Conservation (phyloP, 2,329 filamentous ascomycete species). For the Sphaerulina populicola region DNA sequence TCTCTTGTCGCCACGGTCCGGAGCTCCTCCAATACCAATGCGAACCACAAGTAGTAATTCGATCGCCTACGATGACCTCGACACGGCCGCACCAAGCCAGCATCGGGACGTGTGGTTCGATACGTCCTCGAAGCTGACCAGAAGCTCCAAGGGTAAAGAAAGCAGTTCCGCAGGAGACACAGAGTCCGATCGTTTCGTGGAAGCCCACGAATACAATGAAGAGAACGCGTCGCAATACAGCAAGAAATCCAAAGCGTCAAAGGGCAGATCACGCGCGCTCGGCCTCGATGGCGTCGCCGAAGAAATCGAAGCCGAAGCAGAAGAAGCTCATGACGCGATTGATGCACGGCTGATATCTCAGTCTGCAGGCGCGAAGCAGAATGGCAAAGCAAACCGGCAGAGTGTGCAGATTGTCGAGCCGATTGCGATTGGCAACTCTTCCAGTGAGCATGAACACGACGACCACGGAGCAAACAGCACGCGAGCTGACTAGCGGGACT, state of each 20-base stretch:
- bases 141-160: conserved; percentile 14
- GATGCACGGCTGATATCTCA: conserved; percentile 9
- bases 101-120: conserved; percentile 18
- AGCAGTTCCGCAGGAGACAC: conserved; percentile 10
- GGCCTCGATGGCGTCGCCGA: conserved; percentile 17
- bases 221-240: conserved; percentile 10
- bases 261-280: conserved; percentile 15
- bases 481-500: conserved; percentile 15
- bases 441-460: conserved; percentile 18
- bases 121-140: conserved; percentile 11
- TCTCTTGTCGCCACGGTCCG: neutral
- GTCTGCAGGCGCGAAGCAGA: conserved; percentile 9
- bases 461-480: conserved; percentile 11
- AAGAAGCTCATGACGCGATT: conserved; percentile 7
- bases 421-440: conserved; percentile 12
- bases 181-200: conserved; percentile 17
- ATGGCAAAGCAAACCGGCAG: conserved; percentile 13
- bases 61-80: conserved; percentile 4
- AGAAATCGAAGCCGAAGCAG: conserved; percentile 11
- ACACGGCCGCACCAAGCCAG: conserved; percentile 11
- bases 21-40: neutral
- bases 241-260: conserved; percentile 7
- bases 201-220: conserved; percentile 13
- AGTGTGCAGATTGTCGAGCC: conserved; percentile 21
- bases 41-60: conserved; percentile 6